Percentiles rank a stretch among this genome's conserved stretches.
Conservation (phyloP, 2,329 filamentous ascomycete species). For the Massarina eburnea region DNA sequence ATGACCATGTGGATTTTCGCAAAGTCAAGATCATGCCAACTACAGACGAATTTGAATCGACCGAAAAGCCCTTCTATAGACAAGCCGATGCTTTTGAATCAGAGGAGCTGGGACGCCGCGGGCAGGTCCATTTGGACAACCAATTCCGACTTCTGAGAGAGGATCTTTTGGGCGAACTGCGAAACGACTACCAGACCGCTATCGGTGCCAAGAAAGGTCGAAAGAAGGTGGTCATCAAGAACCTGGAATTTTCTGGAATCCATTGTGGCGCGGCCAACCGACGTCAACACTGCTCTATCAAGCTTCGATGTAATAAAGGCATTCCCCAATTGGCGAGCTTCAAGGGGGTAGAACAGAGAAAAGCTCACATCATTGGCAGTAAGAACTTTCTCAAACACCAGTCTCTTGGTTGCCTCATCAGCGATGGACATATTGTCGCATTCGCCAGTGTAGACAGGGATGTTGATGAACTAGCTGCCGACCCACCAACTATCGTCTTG, state of each 20-base stretch:
- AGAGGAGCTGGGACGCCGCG: conserved; percentile 39
- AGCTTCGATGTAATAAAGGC: conserved; percentile 46
- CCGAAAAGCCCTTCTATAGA: conserved; percentile 56
- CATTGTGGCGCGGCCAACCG: conserved; percentile 37
- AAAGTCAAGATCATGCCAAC: conserved; percentile 68
- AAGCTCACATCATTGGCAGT: conserved; percentile 51
- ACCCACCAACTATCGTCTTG: conserved; percentile 54
- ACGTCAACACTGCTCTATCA: conserved; percentile 40
- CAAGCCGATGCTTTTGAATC: conserved; percentile 54
- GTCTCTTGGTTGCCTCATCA: conserved; percentile 63
- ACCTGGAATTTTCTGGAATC: conserved; percentile 45
- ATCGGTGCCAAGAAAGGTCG: conserved; percentile 53
- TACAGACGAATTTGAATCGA: conserved; percentile 62
- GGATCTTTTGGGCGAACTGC: conserved; percentile 68
- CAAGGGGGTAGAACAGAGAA: conserved; percentile 37
- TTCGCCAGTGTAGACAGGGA: conserved; percentile 63
- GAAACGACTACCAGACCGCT: conserved; percentile 60
- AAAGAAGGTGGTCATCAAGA: conserved; percentile 43
- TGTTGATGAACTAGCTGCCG: conserved; percentile 45
- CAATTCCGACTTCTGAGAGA: conserved; percentile 72
- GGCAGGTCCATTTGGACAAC: conserved; percentile 63
- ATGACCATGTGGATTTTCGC: conserved; percentile 65
- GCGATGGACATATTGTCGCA: conserved; percentile 54
- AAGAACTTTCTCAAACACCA: conserved; percentile 59
- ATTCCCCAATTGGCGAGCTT: conserved; percentile 48